phyloP scores from a whole-genome alignment of 2,329 filamentous ascomycete genomes.

The Botrytis aclada region DNA sequence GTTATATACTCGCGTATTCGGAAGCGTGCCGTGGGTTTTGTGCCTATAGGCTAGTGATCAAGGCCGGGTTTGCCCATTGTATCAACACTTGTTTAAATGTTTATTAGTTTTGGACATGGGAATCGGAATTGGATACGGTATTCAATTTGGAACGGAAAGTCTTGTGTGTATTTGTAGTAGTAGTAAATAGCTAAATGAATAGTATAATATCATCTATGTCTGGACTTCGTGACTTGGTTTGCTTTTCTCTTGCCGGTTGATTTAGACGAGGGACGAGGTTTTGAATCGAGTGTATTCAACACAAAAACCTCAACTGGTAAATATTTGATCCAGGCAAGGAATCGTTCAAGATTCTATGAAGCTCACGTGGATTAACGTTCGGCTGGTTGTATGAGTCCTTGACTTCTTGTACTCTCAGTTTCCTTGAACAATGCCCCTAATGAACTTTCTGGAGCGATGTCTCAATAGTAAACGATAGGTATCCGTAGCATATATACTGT shows the following conservation, averaged over 20 bases:
- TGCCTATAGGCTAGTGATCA: background rate
- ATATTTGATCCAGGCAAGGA: background rate
- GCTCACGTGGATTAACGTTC: background rate
- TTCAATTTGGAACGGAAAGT: background rate
- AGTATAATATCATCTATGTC: background rate
- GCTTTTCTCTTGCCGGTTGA: background rate
- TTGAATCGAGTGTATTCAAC: too few species aligned
- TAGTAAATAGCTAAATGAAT: background rate
- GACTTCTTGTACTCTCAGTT: background rate
- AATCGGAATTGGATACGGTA: background rate
- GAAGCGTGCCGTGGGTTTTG: background rate
- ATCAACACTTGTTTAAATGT: background rate
- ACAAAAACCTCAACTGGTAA: background rate
- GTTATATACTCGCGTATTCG: conserved; percentile 8
- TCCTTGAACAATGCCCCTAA: background rate
- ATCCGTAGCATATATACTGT: background rate
- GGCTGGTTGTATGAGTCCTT: background rate
- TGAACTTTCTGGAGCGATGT: background rate
- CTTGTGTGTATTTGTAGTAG: background rate
- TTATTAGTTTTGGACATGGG: background rate
- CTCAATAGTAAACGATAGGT: background rate
- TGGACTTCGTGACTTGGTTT: background rate
- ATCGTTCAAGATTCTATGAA: background rate
- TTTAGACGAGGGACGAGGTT: too few species aligned
- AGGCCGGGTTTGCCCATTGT: background rate